A percentile compares a stretch with the other conserved stretches of the same genome.
phyloP scores from a whole-genome alignment of 257 asterid species.

The Linaria vulgaris region DNA sequence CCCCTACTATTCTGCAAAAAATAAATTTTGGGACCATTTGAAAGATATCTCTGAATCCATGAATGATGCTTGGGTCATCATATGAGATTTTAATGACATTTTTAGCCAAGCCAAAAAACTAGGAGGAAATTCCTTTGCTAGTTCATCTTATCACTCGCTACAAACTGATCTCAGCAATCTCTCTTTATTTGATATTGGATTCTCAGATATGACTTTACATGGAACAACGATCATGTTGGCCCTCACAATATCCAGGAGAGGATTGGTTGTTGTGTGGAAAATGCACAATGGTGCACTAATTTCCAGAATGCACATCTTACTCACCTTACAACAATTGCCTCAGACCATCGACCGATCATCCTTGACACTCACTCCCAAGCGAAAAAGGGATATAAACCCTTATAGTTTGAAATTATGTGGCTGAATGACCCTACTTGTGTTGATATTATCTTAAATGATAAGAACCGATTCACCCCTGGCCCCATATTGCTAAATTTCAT shows the following conservation, averaged over 20 bases:
- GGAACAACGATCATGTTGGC: background rate
- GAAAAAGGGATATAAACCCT: no score
- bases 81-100: background rate
- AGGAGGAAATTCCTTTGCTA: background rate
- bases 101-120: background rate
- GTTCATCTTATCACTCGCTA: background rate
- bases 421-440: no score
- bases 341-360: background rate
- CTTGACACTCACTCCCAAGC: no score
- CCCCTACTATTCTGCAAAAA: background rate
- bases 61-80: background rate
- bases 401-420: no score
- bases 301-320: background rate
- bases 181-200: background rate
- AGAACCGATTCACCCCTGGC: no score
- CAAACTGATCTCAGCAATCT: background rate
- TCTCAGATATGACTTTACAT: background rate
- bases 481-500: background rate
- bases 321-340: background rate
- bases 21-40: background rate
- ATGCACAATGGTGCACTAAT: background rate
- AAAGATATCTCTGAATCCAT: background rate
- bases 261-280: background rate
- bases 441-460: no score
- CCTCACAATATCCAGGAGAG: background rate